Base-by-base conservation (phyloP, 2,329 filamentous ascomycete species). In the Ophiosphaerella herpotricha region DNA sequence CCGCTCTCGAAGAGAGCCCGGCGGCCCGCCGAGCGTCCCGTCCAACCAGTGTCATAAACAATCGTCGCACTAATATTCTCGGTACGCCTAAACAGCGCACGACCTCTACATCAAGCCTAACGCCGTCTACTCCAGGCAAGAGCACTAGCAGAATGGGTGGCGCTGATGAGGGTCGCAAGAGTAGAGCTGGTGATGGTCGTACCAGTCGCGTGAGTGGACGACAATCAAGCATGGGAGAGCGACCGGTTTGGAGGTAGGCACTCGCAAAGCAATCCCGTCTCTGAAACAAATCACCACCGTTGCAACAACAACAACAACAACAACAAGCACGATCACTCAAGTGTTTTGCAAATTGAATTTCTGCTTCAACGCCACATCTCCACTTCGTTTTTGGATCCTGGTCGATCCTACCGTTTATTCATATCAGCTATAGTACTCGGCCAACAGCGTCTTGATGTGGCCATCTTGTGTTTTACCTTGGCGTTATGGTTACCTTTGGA, bases 61-160 rank as follows among this genome's bases (percentile, higher is more conserved):
- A 54, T 38, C 69, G 68, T 12, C 64, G 69, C 32, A 59, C 41
- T 26, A 70, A 67, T 40, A 52, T 71, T 18, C 57, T 72, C 11
- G 64, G 64, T 21, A 58, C 58, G 14, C 62, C 66, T 5, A 71
- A 66, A 33, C 55, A 63, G 38, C 65, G 63, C 34, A 64, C 61
- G 7, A 38, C 55, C 8, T 67, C 64, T 31, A 55, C 56, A 26
- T 60, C 61, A 3, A 59, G 54, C 29, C 23, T 59, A 16, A 52
- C 58, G 7, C 50, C 48, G 26, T 48, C 53, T 13, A 55, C 60
- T 2, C 53, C 61, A 13, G 58, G 55, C 26, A 63, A 62, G 12
- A 57, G 56, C 32, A 53, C 23, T 35, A 68, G 65, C 47, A 58
- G 61, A 38, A 55, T 68, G 8, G 62, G 53, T 3, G 61, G 53